Base-by-base conservation (phyloP, 2,329 filamentous ascomycete species). In the Colletotrichum sidae region DNA sequence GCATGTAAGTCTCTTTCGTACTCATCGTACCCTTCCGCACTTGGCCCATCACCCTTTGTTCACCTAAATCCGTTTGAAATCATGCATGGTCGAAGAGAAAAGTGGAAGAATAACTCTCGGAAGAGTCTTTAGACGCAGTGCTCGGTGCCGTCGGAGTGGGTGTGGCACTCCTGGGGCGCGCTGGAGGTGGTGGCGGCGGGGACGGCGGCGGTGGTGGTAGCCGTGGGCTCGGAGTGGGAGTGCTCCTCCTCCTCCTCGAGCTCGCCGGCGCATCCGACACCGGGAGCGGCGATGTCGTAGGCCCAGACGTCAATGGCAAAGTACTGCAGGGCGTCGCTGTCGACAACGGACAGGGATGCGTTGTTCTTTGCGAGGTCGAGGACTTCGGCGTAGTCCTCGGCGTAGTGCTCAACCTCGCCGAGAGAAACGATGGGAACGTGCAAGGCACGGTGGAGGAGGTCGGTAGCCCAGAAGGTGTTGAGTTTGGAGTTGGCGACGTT, bases 281-380 rank as follows among this genome's bases (percentile, higher is more conserved):
- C 88, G 0, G 89, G 89, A 6, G 86, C 79, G 8, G 86, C 86
- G 70, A 92, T 82, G 65, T 92, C 89, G 68, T 84, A 87, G 0
- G 88, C 89, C 74, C 89, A 92, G 1, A 81, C 87, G 64, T 91
- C 88, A 7, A 90, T 83, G 5, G 90, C 89, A 73, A 92, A 92
- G 75, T 89, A 90, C 76, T 90, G 87, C 46, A 92, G 79, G 0
- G 84, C 83, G 68, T 90, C 84, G 38, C 84, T 88, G 76, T 92
- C 89, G 35, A 83, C 78, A 3, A 80, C 84, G 3, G 83, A 79
- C 34, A 82, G 80, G 5, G 79, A 76, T 8, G 85, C 82, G 8
- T 82, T 77, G 10, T 72, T 69, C 67, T 79, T 74, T 0, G 88
- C 87, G 33, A 88, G 79, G 11, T 81, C 80, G 1, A 90, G 55